phyloP scores from a whole-genome alignment of 2,329 filamentous ascomycete genomes.

The Fusarium aywerte region DNA sequence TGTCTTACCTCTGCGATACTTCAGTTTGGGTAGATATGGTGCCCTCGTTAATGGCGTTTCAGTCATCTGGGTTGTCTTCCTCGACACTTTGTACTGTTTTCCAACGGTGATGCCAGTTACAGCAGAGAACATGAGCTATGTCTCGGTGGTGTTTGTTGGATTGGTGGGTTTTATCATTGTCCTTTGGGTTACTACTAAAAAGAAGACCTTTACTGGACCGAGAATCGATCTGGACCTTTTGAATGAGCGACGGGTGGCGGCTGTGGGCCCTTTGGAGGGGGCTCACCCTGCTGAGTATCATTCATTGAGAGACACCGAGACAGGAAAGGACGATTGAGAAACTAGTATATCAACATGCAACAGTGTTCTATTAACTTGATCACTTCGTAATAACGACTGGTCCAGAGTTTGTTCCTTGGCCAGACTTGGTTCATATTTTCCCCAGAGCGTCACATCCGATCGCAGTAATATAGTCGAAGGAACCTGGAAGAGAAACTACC shows the following conservation, averaged over 20 bases:
- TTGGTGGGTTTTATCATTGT: slow-evolving; percentile 31
- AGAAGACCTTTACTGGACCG: slow-evolving; percentile 29
- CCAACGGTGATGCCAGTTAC: slow-evolving; percentile 36
- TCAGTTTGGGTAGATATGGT: slow-evolving; percentile 43
- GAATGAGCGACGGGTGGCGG: slow-evolving; percentile 22
- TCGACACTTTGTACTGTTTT: slow-evolving; percentile 39
- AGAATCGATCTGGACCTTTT: slow-evolving; percentile 36
- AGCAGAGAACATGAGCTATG: slow-evolving; percentile 41
- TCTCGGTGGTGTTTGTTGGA: slow-evolving; percentile 33
- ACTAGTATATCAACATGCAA: too few relatives aligned
- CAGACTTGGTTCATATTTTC: too few relatives aligned
- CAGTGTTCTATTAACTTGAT: too few relatives aligned
- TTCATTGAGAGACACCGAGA: neutral
- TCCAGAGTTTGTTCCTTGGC: too few relatives aligned
- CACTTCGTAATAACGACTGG: neutral
- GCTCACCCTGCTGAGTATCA: neutral
- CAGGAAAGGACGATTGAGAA: slow-evolving; percentile 1
- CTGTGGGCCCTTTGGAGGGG: slow-evolving; percentile 18
- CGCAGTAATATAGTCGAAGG: too few relatives aligned
- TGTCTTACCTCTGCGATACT: slow-evolving; percentile 41
- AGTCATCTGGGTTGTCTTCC: slow-evolving; percentile 34
- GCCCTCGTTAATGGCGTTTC: slow-evolving; percentile 38
- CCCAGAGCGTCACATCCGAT: too few relatives aligned
- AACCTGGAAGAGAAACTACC: too few relatives aligned
- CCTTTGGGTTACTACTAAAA: slow-evolving; percentile 39